Conservation (phyloP, 768 basidiomycete genomes). For the Rhizopogon vulgaris region DNA sequence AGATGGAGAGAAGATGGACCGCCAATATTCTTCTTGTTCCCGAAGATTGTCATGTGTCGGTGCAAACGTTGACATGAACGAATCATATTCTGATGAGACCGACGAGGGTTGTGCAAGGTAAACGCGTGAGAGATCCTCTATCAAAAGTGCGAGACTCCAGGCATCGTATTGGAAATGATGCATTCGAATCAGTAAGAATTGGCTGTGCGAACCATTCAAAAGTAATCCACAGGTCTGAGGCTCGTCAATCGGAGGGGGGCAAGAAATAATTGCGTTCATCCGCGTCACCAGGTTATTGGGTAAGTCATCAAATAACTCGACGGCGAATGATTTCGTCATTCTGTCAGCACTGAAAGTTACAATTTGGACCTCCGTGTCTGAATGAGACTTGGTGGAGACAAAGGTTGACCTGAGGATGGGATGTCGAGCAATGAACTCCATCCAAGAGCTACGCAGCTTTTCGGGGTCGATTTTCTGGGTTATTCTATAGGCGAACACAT, state of each 20-base stretch:
- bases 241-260: slow-evolving; percentile 13
- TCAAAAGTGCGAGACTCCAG: slow-evolving; percentile 36
- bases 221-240: slow-evolving; percentile 19
- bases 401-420: slow-evolving; percentile 40
- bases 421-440: slow-evolving; percentile 26
- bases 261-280: slow-evolving; percentile 18
- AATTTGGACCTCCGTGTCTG: slow-evolving; percentile 12
- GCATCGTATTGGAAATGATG: slow-evolving; percentile 50
- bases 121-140: slow-evolving; percentile 32
- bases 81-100: slow-evolving; percentile 17
- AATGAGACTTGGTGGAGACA: slow-evolving; percentile 13
- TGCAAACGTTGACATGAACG: slow-evolving; percentile 24
- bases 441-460: slow-evolving; percentile 32
- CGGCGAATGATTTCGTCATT: neutral
- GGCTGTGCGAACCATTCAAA: slow-evolving; percentile 6
- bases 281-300: neutral
- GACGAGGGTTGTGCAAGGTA: slow-evolving; percentile 23
- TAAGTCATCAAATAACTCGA: slow-evolving; percentile 7
- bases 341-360: slow-evolving; percentile 19
- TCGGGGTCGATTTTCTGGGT: slow-evolving; percentile 20
- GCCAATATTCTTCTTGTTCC: slow-evolving; percentile 31
- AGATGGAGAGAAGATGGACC: slow-evolving; percentile 22
- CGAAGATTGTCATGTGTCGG: slow-evolving; percentile 13
- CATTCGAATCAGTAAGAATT: slow-evolving; percentile 27
- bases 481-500: slow-evolving; percentile 36